Percentiles rank a stretch among this genome's conserved stretches.
phyloP scores from a whole-genome alignment of 345 rosid genomes.

The Clausena lansium region DNA sequence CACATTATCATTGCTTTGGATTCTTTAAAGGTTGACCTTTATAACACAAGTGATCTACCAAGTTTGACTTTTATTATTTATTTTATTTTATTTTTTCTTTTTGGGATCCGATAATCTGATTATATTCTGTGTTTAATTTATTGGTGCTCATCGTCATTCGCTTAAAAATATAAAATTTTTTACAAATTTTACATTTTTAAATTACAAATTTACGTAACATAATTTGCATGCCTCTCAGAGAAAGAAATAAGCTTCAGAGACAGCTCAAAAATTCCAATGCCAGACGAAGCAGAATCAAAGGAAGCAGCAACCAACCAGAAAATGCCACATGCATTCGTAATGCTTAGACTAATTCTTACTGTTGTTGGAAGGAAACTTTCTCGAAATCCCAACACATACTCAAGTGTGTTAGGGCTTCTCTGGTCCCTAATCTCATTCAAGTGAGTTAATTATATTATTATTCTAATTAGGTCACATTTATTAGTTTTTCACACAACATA shows the following conservation, averaged over 20 bases:
- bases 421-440: conserved; percentile 59
- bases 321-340: conserved; percentile 47
- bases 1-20: background rate
- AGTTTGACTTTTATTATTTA: background rate
- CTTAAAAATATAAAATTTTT: too few species aligned
- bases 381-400: conserved; percentile 58
- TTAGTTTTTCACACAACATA: background rate
- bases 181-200: too few species aligned
- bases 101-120: background rate
- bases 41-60: background rate
- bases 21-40: conserved; percentile 10
- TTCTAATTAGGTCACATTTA: background rate
- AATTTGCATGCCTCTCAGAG: conserved; percentile 18
- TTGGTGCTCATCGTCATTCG: background rate
- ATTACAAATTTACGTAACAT: background rate
- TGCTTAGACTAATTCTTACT: conserved; percentile 40
- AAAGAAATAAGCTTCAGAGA: conserved; percentile 57
- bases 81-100: background rate
- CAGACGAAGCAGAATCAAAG: conserved; percentile 22
- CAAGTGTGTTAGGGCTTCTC: conserved; percentile 49
- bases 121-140: background rate
- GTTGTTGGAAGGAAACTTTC: conserved; percentile 54
- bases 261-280: conserved; percentile 20
- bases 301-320: conserved; percentile 28
- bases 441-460: conserved; percentile 21